phyloP scores from a whole-genome alignment of 441 rosid genomes.

The Omphalea diandra region DNA sequence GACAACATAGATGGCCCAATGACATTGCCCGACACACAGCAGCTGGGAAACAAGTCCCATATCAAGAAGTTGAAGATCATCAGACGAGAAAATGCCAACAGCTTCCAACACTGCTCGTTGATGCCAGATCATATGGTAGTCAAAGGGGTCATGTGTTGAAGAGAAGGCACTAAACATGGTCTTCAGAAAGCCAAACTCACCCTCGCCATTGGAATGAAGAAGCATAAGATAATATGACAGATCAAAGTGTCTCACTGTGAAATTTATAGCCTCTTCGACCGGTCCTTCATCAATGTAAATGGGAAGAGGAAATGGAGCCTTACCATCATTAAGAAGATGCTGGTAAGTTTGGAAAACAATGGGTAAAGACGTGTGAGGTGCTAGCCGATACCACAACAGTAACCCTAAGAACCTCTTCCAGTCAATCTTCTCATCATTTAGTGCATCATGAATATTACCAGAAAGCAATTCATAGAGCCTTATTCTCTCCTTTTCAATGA shows the following conservation, averaged over 20 bases:
- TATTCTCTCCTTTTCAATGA: constrained; percentile 78
- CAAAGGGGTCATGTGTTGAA: constrained; percentile 94
- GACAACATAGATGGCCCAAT: constrained; percentile 95
- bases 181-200: constrained; percentile 56
- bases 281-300: constrained; percentile 89
- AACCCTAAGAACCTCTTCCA: constrained; percentile 98
- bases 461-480: constrained; percentile 91
- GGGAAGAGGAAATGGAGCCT: constrained; percentile 85
- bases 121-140: constrained; percentile 99
- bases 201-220: constrained; percentile 74
- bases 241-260: constrained; percentile 56
- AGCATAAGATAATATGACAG: constrained; percentile 96
- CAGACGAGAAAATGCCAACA: constrained; percentile 71
- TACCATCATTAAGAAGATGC: constrained; percentile 57
- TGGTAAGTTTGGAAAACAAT: constrained; percentile 68
- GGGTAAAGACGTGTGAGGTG: constrained; percentile 70
- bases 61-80: constrained; percentile 89
- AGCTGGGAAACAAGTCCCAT: constrained; percentile 94
- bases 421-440: constrained; percentile 61
- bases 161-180: constrained; percentile 90
- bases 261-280: constrained; percentile 41
- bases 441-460: constrained; percentile 74
- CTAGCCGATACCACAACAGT: constrained; percentile 92
- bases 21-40: constrained; percentile 71
- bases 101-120: constrained; percentile 81